A percentile compares a stretch with the other conserved stretches of the same genome.
Conservation (phyloP, 495 filamentous ascomycete genomes). For the Aspergillus bridgeri region DNA sequence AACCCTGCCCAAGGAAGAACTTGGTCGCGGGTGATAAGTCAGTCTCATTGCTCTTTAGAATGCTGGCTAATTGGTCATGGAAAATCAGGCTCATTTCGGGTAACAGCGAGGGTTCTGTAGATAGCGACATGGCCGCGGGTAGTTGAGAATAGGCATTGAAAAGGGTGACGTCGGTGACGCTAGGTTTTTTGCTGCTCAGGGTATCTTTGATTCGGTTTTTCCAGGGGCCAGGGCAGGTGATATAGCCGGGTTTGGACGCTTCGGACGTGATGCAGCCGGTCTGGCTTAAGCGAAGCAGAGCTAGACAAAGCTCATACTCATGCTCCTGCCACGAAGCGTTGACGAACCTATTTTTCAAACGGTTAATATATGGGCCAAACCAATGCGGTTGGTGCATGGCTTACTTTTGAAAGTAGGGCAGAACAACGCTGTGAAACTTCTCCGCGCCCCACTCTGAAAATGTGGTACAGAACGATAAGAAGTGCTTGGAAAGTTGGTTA, state of each 20-base stretch:
- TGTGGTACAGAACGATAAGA: slow-evolving; percentile 80
- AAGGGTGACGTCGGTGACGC: slow-evolving; percentile 26
- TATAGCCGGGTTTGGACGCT: slow-evolving; percentile 49
- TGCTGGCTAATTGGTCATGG: slow-evolving; percentile 30
- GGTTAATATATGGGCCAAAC: slow-evolving; percentile 5
- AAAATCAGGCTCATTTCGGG: slow-evolving; percentile 34
- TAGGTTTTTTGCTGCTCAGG: slow-evolving; percentile 45
- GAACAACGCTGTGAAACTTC: slow-evolving; percentile 70
- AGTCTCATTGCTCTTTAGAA: slow-evolving; percentile 18
- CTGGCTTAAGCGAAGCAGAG: slow-evolving; percentile 65
- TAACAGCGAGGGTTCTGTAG: slow-evolving; percentile 30
- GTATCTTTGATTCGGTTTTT: slow-evolving; percentile 64
- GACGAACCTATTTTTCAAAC: slow-evolving; percentile 55
- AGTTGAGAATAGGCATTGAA: slow-evolving; percentile 42
- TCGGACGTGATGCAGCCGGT: slow-evolving; percentile 45
- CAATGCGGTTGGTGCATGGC: background rate
- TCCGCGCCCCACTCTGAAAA: slow-evolving; percentile 69
- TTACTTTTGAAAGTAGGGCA: slow-evolving; percentile 78
- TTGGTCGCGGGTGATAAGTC: slow-evolving; percentile 12
- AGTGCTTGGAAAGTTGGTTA: slow-evolving; percentile 59
- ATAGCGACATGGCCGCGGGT: slow-evolving; percentile 35
- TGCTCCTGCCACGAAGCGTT: slow-evolving; percentile 65
- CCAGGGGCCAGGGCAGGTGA: slow-evolving; percentile 63
- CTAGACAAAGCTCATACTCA: slow-evolving; percentile 63
- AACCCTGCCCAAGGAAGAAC: slow-evolving; percentile 44